Conservation (phyloP, 306 rosid genomes). For the Nissolia schottii region DNA sequence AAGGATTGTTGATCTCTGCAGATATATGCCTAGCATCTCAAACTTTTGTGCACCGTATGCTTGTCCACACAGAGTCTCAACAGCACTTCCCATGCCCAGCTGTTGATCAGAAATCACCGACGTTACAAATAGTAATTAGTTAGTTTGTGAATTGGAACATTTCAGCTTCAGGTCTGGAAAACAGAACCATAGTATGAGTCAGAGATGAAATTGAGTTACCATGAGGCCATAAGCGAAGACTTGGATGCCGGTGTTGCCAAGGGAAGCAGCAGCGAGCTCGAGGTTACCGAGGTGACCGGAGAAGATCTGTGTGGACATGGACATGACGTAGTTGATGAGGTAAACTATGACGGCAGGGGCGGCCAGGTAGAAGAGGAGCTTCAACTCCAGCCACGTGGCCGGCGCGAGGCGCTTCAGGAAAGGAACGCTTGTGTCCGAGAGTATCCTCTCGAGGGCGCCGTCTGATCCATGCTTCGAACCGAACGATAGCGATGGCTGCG, state of each 20-base stretch:
- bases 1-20: slow-evolving; percentile 68
- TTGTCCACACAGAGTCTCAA: slow-evolving; percentile 83
- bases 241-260: slow-evolving; percentile 74
- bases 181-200: too few relatives aligned
- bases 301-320: slow-evolving; percentile 67
- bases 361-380: slow-evolving; percentile 48
- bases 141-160: background rate
- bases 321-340: slow-evolving; percentile 55
- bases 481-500: background rate
- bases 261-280: slow-evolving; percentile 75
- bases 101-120: slow-evolving; percentile 10
- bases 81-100: slow-evolving; percentile 95
- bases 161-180: too few relatives aligned
- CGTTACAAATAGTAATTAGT: too few relatives aligned
- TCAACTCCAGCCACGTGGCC: slow-evolving; percentile 57
- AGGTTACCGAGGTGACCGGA: slow-evolving; percentile 69
- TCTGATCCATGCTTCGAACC: slow-evolving; percentile 13
- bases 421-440: slow-evolving; percentile 40
- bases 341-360: slow-evolving; percentile 65
- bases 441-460: slow-evolving; percentile 50
- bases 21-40: slow-evolving; percentile 68
- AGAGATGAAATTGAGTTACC: slow-evolving; percentile 40
- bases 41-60: slow-evolving; percentile 65
- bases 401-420: slow-evolving; percentile 3
- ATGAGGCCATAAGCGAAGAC: slow-evolving; percentile 69